phyloP scores from a whole-genome alignment of 192 early-diverging fungal genomes.

The Cladochytrium replicatum region DNA sequence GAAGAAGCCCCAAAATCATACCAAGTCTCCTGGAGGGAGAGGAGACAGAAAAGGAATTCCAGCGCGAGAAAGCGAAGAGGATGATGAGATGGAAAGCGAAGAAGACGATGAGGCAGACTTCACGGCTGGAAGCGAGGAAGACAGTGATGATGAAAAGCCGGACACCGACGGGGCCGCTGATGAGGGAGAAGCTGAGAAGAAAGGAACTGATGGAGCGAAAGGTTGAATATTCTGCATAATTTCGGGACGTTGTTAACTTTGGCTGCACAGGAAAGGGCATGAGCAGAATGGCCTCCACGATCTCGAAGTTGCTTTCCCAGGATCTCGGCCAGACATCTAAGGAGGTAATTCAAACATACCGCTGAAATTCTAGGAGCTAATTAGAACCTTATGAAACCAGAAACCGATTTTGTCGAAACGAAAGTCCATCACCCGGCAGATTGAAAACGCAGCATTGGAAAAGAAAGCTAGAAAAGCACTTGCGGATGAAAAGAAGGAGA shows the following conservation, averaged over 20 bases:
- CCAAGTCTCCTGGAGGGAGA: too few relatives aligned
- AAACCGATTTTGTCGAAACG: slow-evolving; percentile 78
- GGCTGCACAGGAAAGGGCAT: slow-evolving; percentile 32
- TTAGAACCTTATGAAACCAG: too few relatives aligned
- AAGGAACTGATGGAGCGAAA: not conserved
- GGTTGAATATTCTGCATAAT: too few relatives aligned
- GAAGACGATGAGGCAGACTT: slow-evolving; percentile 17
- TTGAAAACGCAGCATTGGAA: slow-evolving; percentile 79
- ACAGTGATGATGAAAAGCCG: too few relatives aligned
- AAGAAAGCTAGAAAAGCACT: slow-evolving; percentile 68
- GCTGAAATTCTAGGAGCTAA: too few relatives aligned
- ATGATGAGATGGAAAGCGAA: slow-evolving; percentile 19
- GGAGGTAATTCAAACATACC: too few relatives aligned
- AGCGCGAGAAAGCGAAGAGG: too few relatives aligned
- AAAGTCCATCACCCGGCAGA: slow-evolving; percentile 62
- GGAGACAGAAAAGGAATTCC: too few relatives aligned
- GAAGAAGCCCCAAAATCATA: too few relatives aligned
- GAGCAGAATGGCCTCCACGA: slow-evolving; percentile 53
- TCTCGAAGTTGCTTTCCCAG: slow-evolving; percentile 54
- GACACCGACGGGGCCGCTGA: too few relatives aligned
- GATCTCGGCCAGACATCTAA: slow-evolving; percentile 27
- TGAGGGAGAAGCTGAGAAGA: not conserved
- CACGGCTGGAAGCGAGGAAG: slow-evolving; percentile 27
- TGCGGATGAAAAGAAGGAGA: slow-evolving; percentile 57
- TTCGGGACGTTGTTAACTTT: too few relatives aligned